phyloP scores from a whole-genome alignment of 352 stramenopile species.

The Phytophthora colocasiae region DNA sequence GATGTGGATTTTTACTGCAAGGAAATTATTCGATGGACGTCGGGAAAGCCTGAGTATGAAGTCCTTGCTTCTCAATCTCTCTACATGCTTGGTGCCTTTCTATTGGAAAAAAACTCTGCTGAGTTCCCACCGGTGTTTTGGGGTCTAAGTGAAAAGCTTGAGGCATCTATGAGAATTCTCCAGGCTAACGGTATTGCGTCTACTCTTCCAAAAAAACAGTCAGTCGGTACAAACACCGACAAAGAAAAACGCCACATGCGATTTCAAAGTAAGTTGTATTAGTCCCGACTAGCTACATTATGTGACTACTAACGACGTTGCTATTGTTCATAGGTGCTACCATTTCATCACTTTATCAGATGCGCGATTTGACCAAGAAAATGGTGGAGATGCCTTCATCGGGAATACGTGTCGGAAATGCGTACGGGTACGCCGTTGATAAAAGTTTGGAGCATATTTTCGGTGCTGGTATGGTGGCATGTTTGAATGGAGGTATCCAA shows the following conservation, averaged over 20 bases:
- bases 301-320: background rate
- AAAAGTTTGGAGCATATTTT: slow-evolving; percentile 53
- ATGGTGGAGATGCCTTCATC: slow-evolving; percentile 35
- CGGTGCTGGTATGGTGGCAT: slow-evolving; percentile 49
- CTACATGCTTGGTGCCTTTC: slow-evolving; percentile 48
- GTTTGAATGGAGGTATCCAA: slow-evolving; percentile 48
- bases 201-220: slow-evolving; percentile 6
- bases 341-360: slow-evolving; percentile 48
- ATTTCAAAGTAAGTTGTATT: slow-evolving; percentile 42
- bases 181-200: slow-evolving; percentile 4
- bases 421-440: slow-evolving; percentile 41
- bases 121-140: slow-evolving; percentile 65
- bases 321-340: slow-evolving; percentile 34
- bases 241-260: slow-evolving; percentile 23
- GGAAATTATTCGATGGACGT: slow-evolving; percentile 57
- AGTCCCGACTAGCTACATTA: too few species aligned
- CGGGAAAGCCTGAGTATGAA: slow-evolving; percentile 29
- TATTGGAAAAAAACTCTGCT: slow-evolving; percentile 53
- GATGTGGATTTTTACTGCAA: slow-evolving; percentile 84
- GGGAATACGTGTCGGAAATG: slow-evolving; percentile 1
- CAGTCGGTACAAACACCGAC: slow-evolving; percentile 1
- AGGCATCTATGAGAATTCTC: slow-evolving; percentile 28
- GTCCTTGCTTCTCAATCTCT: slow-evolving; percentile 54
- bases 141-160: slow-evolving; percentile 52
- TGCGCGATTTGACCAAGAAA: slow-evolving; percentile 52